These are phyloP conservation scores for Leishmania amazonensis DNA, from an alignment of 208 protist species.

Conservation along the genomic window DNA sequence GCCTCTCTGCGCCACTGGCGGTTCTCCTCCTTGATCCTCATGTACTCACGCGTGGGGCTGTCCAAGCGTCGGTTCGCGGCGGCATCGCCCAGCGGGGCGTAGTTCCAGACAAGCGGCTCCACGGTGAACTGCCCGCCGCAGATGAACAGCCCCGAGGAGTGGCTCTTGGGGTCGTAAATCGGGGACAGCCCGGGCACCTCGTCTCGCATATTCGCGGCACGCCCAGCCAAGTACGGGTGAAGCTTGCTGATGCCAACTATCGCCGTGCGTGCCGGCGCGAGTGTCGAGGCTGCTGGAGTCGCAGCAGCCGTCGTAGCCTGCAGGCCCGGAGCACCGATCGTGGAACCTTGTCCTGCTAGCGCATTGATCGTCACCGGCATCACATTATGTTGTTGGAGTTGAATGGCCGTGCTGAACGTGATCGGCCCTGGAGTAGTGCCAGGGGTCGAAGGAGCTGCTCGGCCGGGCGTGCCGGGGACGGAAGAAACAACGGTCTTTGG, in stretches of 20 bases:
- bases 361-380: neutral
- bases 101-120: slow-evolving; percentile 4
- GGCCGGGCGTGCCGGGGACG: slow-evolving; percentile 16
- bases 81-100: slow-evolving; percentile 27
- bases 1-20: neutral
- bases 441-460: neutral
- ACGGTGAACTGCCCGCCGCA: slow-evolving; percentile 30
- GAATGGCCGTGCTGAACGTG: slow-evolving; percentile 1
- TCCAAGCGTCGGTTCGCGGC: neutral
- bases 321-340: neutral
- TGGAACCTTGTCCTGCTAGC: neutral
- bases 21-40: neutral
- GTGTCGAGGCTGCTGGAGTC: neutral
- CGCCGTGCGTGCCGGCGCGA: slow-evolving; percentile 9
- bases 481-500: slow-evolving; percentile 4
- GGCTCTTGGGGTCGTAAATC: neutral
- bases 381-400: neutral
- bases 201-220: neutral
- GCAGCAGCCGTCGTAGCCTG: neutral
- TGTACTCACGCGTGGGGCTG: slow-evolving; percentile 1
- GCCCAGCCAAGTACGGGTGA: slow-evolving; percentile 5
- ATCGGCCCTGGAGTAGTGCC: neutral
- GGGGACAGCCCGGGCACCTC: neutral
- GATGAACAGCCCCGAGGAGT: slow-evolving; percentile 10
- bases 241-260: slow-evolving; percentile 49